A percentile compares a stretch with the other conserved stretches of the same genome.
These are phyloP conservation scores for Paradendryphiella salina DNA, from an alignment of 2,329 filamentous ascomycete species.

Conservation along the genomic window DNA sequence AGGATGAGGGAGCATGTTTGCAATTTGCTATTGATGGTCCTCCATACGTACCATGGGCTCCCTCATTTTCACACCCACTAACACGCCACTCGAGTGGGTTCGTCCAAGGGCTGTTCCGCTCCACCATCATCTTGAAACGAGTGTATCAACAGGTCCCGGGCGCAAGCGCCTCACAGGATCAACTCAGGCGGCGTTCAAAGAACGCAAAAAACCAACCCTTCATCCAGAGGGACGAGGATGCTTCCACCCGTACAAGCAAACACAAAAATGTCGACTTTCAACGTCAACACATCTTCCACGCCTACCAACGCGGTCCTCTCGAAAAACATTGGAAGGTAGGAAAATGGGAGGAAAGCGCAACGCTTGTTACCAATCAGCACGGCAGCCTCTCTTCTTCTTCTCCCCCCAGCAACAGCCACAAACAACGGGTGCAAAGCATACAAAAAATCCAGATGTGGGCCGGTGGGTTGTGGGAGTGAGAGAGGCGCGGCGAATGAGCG, in stretches of 20 bases:
- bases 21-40: constrained; percentile 33
- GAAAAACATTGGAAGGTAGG: constrained; percentile 15
- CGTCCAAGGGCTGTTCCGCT: constrained; percentile 16
- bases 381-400: constrained; percentile 24
- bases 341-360: constrained; percentile 44
- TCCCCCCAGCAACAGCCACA: constrained; percentile 42
- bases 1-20: constrained; percentile 25
- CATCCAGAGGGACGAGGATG: constrained; percentile 47
- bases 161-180: constrained; percentile 40
- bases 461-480: constrained; percentile 33
- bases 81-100: constrained; percentile 18
- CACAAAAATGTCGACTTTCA: constrained; percentile 45
- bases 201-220: constrained; percentile 46
- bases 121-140: constrained; percentile 15
- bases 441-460: constrained; percentile 32
- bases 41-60: constrained; percentile 18
- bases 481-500: constrained; percentile 46
- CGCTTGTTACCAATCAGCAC: constrained; percentile 51
- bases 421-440: constrained; percentile 42
- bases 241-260: constrained; percentile 41
- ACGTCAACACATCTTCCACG: constrained; percentile 24
- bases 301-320: constrained; percentile 23
- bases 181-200: constrained; percentile 35
- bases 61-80: constrained; percentile 23
- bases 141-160: constrained; percentile 29